These are phyloP conservation scores for Ilyonectria mors-panacis DNA, from an alignment of 2,329 filamentous ascomycete genomes.

Conservation along the genomic window DNA sequence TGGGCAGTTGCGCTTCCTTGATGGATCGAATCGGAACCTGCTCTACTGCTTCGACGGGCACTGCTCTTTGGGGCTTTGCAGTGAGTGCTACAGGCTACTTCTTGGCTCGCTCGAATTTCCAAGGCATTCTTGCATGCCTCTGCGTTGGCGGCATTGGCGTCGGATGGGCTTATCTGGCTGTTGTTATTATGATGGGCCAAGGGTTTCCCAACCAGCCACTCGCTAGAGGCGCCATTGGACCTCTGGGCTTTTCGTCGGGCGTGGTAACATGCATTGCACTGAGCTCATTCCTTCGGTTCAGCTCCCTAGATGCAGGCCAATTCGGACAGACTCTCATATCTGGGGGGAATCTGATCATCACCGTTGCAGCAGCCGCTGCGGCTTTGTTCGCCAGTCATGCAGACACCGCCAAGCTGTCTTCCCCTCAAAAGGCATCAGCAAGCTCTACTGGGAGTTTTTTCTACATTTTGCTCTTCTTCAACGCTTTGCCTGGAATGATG, in stretches of 20 bases:
- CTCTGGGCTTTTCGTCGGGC: slow-evolving; percentile 17
- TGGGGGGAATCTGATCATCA: background rate
- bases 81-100: slow-evolving; percentile 1
- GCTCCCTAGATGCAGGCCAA: background rate
- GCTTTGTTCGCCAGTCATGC: background rate
- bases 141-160: slow-evolving; percentile 16
- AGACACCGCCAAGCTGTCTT: background rate
- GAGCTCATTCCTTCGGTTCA: background rate
- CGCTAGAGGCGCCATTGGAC: slow-evolving; percentile 25
- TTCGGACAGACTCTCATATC: background rate
- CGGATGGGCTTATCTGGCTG: slow-evolving; percentile 22
- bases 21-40: slow-evolving; percentile 4
- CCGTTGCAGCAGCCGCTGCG: background rate
- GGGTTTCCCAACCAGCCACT: slow-evolving; percentile 19
- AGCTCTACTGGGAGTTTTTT: background rate
- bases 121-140: slow-evolving; percentile 2
- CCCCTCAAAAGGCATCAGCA: background rate
- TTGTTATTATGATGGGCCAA: slow-evolving; percentile 22
- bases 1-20: background rate
- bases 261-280: slow-evolving; percentile 9
- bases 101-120: background rate
- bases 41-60: background rate
- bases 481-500: slow-evolving; percentile 25
- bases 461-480: slow-evolving; percentile 21
- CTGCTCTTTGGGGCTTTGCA: slow-evolving; percentile 15